phyloP scores from a whole-genome alignment of 352 stramenopile genomes.

The Phytophthora citricola region DNA sequence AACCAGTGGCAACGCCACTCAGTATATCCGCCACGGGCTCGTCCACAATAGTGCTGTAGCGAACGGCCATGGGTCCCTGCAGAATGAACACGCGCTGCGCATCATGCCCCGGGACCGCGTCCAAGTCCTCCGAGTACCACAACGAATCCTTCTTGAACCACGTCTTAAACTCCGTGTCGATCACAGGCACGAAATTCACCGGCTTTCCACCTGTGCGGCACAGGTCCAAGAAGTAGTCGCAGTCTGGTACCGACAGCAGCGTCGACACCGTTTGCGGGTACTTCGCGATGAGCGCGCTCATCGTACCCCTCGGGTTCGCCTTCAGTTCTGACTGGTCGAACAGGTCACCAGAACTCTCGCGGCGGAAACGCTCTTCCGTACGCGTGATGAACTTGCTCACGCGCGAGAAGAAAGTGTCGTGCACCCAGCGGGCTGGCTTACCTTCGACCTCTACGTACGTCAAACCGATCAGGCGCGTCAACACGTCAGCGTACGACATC shows the following conservation, averaged over 20 bases:
- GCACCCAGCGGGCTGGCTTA: slow-evolving; percentile 74
- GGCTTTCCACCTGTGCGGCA: slow-evolving; percentile 86
- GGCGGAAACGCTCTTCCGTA: slow-evolving; percentile 65
- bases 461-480: slow-evolving; percentile 77
- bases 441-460: slow-evolving; percentile 70
- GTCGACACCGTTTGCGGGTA: slow-evolving; percentile 63
- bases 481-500: slow-evolving; percentile 88
- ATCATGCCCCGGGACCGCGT: slow-evolving; percentile 79
- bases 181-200: slow-evolving; percentile 86
- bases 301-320: slow-evolving; percentile 44
- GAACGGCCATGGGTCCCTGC: slow-evolving; percentile 81
- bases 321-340: slow-evolving; percentile 59
- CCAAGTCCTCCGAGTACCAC: slow-evolving; percentile 91
- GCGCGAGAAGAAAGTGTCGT: slow-evolving; percentile 72
- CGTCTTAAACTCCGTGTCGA: slow-evolving; percentile 83
- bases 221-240: slow-evolving; percentile 85
- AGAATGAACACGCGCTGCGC: slow-evolving; percentile 87
- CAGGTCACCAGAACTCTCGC: slow-evolving; percentile 26
- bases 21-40: slow-evolving; percentile 87
- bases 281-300: slow-evolving; percentile 57
- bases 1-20: slow-evolving; percentile 61
- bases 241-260: slow-evolving; percentile 74
- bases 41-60: slow-evolving; percentile 75
- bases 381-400: slow-evolving; percentile 77
- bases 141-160: slow-evolving; percentile 93